These are phyloP conservation scores for Babesia bigemina DNA, from an alignment of 169 alveolate genomes.

Conservation along the genomic window DNA sequence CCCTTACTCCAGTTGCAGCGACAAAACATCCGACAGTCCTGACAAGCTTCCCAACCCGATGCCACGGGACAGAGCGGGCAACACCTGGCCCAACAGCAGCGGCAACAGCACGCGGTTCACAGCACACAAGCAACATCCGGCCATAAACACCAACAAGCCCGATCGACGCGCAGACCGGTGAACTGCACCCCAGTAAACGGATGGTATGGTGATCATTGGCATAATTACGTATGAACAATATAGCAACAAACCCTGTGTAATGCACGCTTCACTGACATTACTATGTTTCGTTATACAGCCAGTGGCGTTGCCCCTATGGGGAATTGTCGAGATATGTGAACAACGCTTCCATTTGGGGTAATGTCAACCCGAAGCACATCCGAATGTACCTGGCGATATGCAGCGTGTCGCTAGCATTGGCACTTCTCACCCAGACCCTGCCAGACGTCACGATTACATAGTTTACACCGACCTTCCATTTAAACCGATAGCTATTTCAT, in stretches of 20 bases:
- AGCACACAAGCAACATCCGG: neutral
- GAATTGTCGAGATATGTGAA: slow-evolving; percentile 21
- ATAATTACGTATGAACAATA: too few relatives aligned
- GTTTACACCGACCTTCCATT: slow-evolving; percentile 70
- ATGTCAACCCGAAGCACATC: slow-evolving; percentile 37
- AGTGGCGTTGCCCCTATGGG: too few relatives aligned
- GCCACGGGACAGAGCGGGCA: neutral
- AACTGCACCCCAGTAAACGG: neutral
- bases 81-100: neutral
- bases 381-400: slow-evolving; percentile 21
- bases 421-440: slow-evolving; percentile 40
- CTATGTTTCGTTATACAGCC: too few relatives aligned
- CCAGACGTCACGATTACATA: neutral
- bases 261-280: too few relatives aligned
- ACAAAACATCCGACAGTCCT: too few relatives aligned
- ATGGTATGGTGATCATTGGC: neutral
- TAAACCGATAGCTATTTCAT: slow-evolving; percentile 76
- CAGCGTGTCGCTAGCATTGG: slow-evolving; percentile 24
- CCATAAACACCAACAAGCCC: neutral
- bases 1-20: too few relatives aligned
- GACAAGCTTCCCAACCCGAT: too few relatives aligned
- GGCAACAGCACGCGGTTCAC: neutral
- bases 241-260: too few relatives aligned
- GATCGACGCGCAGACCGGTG: neutral
- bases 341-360: slow-evolving; percentile 50